Conservation (phyloP, 2,329 filamentous ascomycete species). For the Boeremia exigua region DNA sequence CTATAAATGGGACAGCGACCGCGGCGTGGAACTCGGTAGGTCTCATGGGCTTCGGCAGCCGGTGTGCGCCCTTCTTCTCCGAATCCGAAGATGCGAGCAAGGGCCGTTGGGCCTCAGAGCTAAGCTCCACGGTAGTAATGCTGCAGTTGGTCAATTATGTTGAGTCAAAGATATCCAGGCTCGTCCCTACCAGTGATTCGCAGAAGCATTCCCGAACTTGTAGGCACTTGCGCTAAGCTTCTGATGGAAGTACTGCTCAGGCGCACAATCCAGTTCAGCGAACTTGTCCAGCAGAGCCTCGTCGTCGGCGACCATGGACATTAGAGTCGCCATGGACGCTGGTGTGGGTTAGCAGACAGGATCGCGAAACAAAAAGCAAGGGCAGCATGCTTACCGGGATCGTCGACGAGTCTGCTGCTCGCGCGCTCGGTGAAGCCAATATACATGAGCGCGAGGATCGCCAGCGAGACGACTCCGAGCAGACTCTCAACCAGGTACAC, state of each 20-base stretch:
- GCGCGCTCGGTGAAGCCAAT: background rate
- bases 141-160: background rate
- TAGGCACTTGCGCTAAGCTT: conserved; percentile 17
- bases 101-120: background rate
- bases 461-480: conserved; percentile 31
- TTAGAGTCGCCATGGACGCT: conserved; percentile 40
- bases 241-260: conserved; percentile 18
- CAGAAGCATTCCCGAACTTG: conserved; percentile 11
- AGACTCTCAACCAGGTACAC: conserved; percentile 45
- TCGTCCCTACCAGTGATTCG: background rate
- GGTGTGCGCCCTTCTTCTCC: background rate
- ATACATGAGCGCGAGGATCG: conserved; percentile 29
- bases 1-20: conserved; percentile 20
- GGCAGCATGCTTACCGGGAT: background rate
- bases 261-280: conserved; percentile 25
- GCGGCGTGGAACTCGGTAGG: conserved; percentile 25
- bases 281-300: conserved; percentile 23
- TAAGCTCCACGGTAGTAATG: background rate
- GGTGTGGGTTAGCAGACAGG: conserved; percentile 10
- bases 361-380: background rate
- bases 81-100: background rate
- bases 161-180: background rate
- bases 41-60: conserved; percentile 22
- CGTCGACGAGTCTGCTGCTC: background rate
- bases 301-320: conserved; percentile 38